Evolutionary conservation across 768 basidiomycete species (phyloP).

Genomic region (Glaciozyma antarctica): DNA sequence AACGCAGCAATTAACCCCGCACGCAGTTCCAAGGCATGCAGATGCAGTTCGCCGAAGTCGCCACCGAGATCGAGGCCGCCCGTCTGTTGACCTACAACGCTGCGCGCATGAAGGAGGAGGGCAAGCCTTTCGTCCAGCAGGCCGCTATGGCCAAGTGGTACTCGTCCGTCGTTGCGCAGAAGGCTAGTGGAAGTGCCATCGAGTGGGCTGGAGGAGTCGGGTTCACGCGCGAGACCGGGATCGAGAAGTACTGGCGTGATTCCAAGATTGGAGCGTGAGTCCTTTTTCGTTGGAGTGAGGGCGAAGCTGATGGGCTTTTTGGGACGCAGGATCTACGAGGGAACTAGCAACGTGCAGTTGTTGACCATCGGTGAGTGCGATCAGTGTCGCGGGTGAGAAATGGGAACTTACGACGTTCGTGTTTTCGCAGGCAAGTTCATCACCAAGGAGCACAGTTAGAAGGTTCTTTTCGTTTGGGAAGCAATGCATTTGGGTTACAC

Average conservation of each 20-base stretch:
- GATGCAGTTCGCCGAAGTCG: slow-evolving; percentile 85
- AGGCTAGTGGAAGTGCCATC: slow-evolving; percentile 77
- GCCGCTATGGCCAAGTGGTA: slow-evolving; percentile 98
- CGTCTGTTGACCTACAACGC: slow-evolving; percentile 92
- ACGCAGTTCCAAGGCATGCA: slow-evolving; percentile 82
- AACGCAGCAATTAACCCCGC: too few species aligned
- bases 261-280: slow-evolving; percentile 65
- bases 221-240: slow-evolving; percentile 19
- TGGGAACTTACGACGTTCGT: too few species aligned
- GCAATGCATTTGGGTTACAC: too few species aligned
- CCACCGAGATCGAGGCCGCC: slow-evolving; percentile 66
- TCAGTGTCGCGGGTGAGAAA: too few species aligned
- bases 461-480: too few species aligned
- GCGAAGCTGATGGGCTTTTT: slow-evolving; percentile 4
- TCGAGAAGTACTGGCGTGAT: slow-evolving; percentile 95
- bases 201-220: slow-evolving; percentile 95
- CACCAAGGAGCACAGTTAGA: too few species aligned
- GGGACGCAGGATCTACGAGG: slow-evolving; percentile 40
- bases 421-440: too few species aligned
- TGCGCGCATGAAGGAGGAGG: slow-evolving; percentile 86
- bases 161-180: slow-evolving; percentile 78
- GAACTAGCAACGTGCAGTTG: slow-evolving; percentile 95
- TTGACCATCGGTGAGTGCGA: slow-evolving; percentile 58
- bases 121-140: slow-evolving; percentile 73
- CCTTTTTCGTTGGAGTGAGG: background rate